A percentile compares a stretch with the other conserved stretches of the same genome.
phyloP scores from a whole-genome alignment of 2,329 filamentous ascomycete genomes.

The Immersiporthe knoxdaviesiana region DNA sequence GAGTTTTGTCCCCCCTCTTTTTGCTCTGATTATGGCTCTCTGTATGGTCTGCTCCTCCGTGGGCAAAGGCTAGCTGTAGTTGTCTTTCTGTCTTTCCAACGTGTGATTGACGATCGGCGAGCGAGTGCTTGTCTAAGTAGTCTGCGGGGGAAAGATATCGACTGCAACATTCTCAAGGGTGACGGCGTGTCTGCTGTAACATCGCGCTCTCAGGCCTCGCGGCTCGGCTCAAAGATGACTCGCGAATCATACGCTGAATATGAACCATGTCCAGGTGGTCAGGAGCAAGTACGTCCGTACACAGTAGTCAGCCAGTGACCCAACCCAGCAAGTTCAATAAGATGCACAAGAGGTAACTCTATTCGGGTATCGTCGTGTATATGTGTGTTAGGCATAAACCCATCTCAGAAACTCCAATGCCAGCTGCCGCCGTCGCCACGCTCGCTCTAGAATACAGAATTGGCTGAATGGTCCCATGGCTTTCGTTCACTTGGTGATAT shows the following conservation, averaged over 20 bases:
- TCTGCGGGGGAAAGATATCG: too few species aligned
- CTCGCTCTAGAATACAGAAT: neutral
- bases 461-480: neutral
- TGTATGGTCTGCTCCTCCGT: too few species aligned
- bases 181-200: neutral
- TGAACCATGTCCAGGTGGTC: neutral
- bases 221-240: neutral
- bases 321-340: neutral
- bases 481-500: conserved; percentile 20
- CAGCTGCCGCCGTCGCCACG: neutral
- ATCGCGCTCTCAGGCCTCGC: neutral
- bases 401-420: neutral
- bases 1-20: too few species aligned
- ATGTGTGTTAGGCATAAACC: neutral
- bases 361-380: neutral
- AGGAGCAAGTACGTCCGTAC: neutral
- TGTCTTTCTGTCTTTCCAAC: too few species aligned
- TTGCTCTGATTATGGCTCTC: too few species aligned
- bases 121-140: too few species aligned
- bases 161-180: neutral
- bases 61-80: too few species aligned
- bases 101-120: too few species aligned
- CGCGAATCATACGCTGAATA: neutral
- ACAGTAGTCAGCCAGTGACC: neutral
- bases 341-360: neutral